A percentile compares a stretch with the other conserved stretches of the same genome.
These are phyloP conservation scores for Trichoderma sp. DNA, from an alignment of 2,329 filamentous ascomycete genomes.

Conservation along the genomic window DNA sequence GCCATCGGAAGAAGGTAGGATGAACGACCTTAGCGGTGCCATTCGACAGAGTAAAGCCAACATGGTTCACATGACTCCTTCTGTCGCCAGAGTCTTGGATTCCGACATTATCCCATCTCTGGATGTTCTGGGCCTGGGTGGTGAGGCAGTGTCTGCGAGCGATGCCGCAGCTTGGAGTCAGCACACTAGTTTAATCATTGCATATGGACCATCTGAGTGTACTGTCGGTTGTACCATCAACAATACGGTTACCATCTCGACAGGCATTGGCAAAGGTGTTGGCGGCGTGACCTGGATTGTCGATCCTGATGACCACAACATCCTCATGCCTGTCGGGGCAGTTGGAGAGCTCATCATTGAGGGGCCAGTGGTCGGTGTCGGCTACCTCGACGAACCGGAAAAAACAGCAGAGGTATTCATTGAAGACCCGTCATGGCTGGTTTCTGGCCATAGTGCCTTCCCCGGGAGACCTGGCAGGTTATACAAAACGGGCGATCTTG, in stretches of 20 bases:
- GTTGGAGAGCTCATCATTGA: constrained; percentile 56
- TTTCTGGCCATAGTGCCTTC: constrained; percentile 36
- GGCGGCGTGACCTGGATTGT: constrained; percentile 52
- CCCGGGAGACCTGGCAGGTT: constrained; percentile 44
- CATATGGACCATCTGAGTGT: constrained; percentile 55
- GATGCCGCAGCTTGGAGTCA: constrained; percentile 49
- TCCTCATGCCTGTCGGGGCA: constrained; percentile 47
- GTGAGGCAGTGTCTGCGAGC: constrained; percentile 52
- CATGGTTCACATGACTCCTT: constrained; percentile 52
- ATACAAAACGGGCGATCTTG: constrained; percentile 62
- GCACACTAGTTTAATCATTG: constrained; percentile 48
- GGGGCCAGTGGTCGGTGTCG: constrained; percentile 60
- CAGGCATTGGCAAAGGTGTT: constrained; percentile 49
- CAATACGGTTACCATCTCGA: constrained; percentile 42
- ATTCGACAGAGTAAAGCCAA: constrained; percentile 46
- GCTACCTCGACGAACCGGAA: constrained; percentile 57
- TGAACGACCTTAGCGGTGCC: constrained; percentile 50
- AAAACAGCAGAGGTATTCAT: constrained; percentile 61
- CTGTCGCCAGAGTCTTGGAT: constrained; percentile 48
- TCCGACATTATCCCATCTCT: constrained; percentile 46
- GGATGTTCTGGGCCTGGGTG: constrained; percentile 48
- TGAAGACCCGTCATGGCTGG: constrained; percentile 52
- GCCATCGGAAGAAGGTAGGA: constrained; percentile 52
- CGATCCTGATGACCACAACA: constrained; percentile 46
- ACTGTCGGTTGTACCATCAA: constrained; percentile 53